Evolutionary conservation across 805 yeast species (phyloP).

Genomic region (Saturnispora quitensis): DNA sequence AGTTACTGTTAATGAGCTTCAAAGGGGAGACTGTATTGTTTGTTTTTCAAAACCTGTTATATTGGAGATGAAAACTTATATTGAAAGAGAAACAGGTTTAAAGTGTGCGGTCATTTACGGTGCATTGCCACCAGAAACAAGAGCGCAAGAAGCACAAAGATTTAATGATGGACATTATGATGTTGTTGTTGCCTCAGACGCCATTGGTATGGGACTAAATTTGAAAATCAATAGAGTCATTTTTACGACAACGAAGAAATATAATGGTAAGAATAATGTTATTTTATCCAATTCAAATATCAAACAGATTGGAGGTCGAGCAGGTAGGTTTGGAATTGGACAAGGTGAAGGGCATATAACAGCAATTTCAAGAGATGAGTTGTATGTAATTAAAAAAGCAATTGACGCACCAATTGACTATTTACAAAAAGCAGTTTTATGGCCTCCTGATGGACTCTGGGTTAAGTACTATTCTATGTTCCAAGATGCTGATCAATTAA

Average conservation of each 20-base stretch:
- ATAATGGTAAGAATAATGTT: constrained; percentile 47
- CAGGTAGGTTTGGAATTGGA: constrained; percentile 61
- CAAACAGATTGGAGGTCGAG: constrained; percentile 94
- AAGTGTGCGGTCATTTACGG: constrained; percentile 91
- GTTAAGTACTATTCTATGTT: constrained; percentile 53
- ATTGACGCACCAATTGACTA: constrained; percentile 44
- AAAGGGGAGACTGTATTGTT: constrained; percentile 81
- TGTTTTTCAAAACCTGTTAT: constrained; percentile 74
- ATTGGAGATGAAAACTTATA: constrained; percentile 54
- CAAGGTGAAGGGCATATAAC: constrained; percentile 42
- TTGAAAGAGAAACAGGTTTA: constrained; percentile 53
- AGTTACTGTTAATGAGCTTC: constrained; percentile 32
- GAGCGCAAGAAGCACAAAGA: constrained; percentile 70
- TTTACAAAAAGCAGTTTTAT: constrained; percentile 54
- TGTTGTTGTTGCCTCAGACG: constrained; percentile 90
- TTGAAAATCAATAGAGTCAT: constrained; percentile 73
- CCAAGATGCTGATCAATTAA: constrained; percentile 39
- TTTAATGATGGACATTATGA: constrained; percentile 78
- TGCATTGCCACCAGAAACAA: constrained; percentile 89
- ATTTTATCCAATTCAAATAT: constrained; percentile 54
- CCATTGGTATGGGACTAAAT: constrained; percentile 96
- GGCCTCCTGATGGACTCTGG: constrained; percentile 76
- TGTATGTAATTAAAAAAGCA: constrained; percentile 36
- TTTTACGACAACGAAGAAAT: constrained; percentile 61
- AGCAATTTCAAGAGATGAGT: constrained; percentile 37